Evolutionary conservation across 148 eudicot genomes (phyloP).

Genomic region (Rhododendron williamsianum): DNA sequence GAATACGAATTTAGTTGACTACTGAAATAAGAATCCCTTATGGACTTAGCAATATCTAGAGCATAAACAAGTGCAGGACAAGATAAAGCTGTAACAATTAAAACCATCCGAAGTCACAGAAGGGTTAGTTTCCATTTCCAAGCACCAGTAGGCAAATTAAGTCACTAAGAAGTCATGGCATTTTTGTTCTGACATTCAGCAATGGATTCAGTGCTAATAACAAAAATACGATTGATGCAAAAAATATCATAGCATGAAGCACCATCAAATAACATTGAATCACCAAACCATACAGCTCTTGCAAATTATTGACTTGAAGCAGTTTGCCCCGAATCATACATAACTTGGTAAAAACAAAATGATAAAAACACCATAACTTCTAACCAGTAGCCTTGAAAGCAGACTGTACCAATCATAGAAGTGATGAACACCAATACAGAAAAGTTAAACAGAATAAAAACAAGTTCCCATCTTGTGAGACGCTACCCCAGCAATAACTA

Average conservation of each 20-base stretch:
- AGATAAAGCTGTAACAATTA: constrained; percentile 1
- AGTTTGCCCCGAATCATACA: constrained; percentile 7
- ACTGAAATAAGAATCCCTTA: background rate
- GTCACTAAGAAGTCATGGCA: background rate
- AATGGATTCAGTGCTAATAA: background rate
- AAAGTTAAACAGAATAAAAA: constrained; percentile 4
- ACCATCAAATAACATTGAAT: background rate
- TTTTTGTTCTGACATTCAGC: background rate
- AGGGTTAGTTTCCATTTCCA: background rate
- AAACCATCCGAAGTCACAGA: background rate
- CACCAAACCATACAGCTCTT: constrained; percentile 6
- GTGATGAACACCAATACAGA: constrained; percentile 10
- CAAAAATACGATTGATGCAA: background rate
- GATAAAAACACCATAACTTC: background rate
- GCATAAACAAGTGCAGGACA: background rate
- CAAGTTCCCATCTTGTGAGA: background rate
- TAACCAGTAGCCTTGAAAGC: background rate
- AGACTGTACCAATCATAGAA: background rate
- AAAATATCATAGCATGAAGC: background rate
- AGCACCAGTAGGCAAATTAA: background rate
- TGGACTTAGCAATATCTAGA: background rate
- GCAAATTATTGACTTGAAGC: constrained; percentile 13
- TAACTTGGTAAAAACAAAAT: background rate
- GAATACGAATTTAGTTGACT: background rate
- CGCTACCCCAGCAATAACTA: constrained; percentile 11